Percentiles rank a stretch among this genome's conserved stretches.
phyloP scores from a whole-genome alignment of 2,329 filamentous ascomycete species.

The Chaetomium sp. region DNA sequence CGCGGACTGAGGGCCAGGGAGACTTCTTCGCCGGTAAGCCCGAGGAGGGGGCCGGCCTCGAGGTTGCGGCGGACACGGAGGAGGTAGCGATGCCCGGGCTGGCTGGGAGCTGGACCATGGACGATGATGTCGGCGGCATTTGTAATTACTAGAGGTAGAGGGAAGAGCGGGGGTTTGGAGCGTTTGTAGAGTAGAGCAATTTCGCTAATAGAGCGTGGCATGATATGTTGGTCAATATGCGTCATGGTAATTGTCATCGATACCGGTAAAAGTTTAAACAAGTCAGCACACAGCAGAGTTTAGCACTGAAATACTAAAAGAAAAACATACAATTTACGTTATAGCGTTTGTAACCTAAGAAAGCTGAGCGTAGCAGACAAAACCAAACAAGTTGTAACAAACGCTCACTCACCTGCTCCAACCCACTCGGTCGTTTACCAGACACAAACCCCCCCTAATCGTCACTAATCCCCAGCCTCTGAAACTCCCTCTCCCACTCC shows the following conservation, averaged over 20 bases:
- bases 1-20: slow-evolving; percentile 51
- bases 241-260: neutral
- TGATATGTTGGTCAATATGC: neutral
- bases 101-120: slow-evolving; percentile 85
- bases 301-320: too few relatives aligned
- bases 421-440: too few relatives aligned
- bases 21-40: slow-evolving; percentile 62
- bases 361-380: neutral
- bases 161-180: slow-evolving; percentile 2
- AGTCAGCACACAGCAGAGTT: too few relatives aligned
- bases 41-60: slow-evolving; percentile 46
- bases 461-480: neutral
- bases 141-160: slow-evolving; percentile 51
- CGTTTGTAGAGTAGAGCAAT: neutral
- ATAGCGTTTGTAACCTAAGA: neutral
- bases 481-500: neutral
- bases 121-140: slow-evolving; percentile 72
- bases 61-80: slow-evolving; percentile 39
- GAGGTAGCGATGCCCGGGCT: slow-evolving; percentile 64
- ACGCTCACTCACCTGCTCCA: neutral
- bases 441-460: neutral
- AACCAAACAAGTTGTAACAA: neutral
- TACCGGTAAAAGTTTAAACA: too few relatives aligned
- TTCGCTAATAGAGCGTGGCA: neutral
- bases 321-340: too few relatives aligned